These are phyloP conservation scores for Pythium oligandrum DNA, from an alignment of 352 stramenopile species.

Conservation along the genomic window DNA sequence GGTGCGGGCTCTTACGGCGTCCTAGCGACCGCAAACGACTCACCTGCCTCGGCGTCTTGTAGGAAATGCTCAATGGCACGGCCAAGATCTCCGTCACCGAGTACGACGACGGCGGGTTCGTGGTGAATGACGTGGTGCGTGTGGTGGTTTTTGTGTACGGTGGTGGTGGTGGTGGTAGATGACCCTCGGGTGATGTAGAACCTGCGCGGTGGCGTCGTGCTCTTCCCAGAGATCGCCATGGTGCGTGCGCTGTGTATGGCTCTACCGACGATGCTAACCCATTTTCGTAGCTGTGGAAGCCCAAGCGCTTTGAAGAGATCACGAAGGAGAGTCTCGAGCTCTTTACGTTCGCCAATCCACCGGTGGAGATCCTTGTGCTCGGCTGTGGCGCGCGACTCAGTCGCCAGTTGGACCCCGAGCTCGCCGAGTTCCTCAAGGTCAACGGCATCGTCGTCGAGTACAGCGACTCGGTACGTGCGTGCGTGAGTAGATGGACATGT, in stretches of 20 bases:
- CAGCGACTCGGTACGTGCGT: conserved; percentile 45
- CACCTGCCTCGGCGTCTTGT: background rate
- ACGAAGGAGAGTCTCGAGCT: conserved; percentile 69
- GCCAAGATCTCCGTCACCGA: conserved; percentile 75
- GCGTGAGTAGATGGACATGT: background rate
- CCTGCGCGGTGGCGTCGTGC: conserved; percentile 67
- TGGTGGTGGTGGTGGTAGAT: background rate
- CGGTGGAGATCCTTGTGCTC: conserved; percentile 82
- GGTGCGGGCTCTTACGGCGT: conserved; percentile 12
- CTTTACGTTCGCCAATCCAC: conserved; percentile 73
- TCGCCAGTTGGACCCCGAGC: conserved; percentile 43
- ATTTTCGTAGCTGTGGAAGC: conserved; percentile 65
- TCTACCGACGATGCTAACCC: conserved; percentile 1
- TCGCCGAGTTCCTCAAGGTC: conserved; percentile 75
- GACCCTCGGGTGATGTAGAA: conserved; percentile 29
- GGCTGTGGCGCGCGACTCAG: conserved; percentile 66
- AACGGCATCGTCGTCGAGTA: conserved; percentile 86
- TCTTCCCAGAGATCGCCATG: conserved; percentile 76
- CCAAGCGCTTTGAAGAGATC: conserved; percentile 70
- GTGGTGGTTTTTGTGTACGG: background rate
- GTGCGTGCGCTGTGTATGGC: conserved; percentile 17
- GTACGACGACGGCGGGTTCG: conserved; percentile 83
- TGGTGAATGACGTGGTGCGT: conserved; percentile 73
- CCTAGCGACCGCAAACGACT: background rate
- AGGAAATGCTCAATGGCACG: conserved; percentile 84